phyloP scores from a whole-genome alignment of 2,329 filamentous ascomycete genomes.

The Epichloe coenophiala region DNA sequence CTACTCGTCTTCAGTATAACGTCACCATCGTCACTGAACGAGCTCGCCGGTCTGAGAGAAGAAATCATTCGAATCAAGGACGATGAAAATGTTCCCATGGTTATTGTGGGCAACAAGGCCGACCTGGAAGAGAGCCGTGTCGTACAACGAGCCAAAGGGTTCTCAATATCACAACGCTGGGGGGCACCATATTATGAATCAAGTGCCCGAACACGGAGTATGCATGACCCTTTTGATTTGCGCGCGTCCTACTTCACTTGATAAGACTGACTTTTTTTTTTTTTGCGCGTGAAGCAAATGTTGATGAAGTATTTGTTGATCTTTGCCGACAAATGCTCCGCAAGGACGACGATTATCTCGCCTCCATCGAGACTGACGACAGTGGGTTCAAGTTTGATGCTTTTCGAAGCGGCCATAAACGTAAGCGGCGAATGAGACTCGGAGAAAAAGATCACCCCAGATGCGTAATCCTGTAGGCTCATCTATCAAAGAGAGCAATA shows the following conservation, averaged over 20 bases:
- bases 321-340: slow-evolving; percentile 72
- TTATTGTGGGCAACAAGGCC: slow-evolving; percentile 85
- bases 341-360: slow-evolving; percentile 44
- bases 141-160: slow-evolving; percentile 66
- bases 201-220: slow-evolving; percentile 62
- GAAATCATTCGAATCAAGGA: slow-evolving; percentile 88
- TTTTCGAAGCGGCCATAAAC: slow-evolving; percentile 14
- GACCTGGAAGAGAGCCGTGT: slow-evolving; percentile 77
- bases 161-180: slow-evolving; percentile 77
- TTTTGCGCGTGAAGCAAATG: slow-evolving; percentile 45
- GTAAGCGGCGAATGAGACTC: slow-evolving; percentile 16
- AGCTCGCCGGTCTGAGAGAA: slow-evolving; percentile 69
- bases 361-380: slow-evolving; percentile 21
- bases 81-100: slow-evolving; percentile 71
- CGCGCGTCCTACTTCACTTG: neutral
- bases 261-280: neutral
- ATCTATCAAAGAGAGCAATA: neutral
- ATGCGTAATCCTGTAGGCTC: slow-evolving; percentile 26
- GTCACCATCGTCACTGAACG: slow-evolving; percentile 67
- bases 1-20: slow-evolving; percentile 88
- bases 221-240: neutral
- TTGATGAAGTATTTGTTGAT: slow-evolving; percentile 81
- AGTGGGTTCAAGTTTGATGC: slow-evolving; percentile 28
- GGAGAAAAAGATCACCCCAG: slow-evolving; percentile 21
- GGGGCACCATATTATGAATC: slow-evolving; percentile 87